Percentiles rank a stretch among this genome's conserved stretches.
phyloP scores from a whole-genome alignment of 2,329 filamentous ascomycete species.

The Colletotrichum tofieldiae region DNA sequence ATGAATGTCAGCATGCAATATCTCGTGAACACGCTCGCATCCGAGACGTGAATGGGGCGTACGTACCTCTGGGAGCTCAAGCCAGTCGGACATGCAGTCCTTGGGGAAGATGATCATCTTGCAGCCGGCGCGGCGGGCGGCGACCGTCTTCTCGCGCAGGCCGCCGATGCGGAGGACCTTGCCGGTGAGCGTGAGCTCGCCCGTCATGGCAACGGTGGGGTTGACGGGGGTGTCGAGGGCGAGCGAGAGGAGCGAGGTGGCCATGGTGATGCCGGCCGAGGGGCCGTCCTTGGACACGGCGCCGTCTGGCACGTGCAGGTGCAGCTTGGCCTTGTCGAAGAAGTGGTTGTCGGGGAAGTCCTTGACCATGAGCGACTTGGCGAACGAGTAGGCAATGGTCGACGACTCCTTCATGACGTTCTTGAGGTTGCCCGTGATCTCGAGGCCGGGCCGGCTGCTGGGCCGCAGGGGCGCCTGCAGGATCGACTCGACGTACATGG shows the following conservation, averaged over 20 bases:
- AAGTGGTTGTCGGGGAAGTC: conserved; percentile 93
- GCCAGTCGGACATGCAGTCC: conserved; percentile 97
- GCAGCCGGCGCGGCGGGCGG: conserved; percentile 91
- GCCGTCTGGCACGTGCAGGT: conserved; percentile 96
- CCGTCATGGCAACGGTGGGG: conserved; percentile 96
- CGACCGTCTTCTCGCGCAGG: conserved; percentile 96
- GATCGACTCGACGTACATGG: conserved; percentile 97
- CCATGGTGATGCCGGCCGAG: conserved; percentile 97
- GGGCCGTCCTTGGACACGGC: conserved; percentile 96
- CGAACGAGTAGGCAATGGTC: conserved; percentile 94
- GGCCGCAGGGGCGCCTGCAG: conserved; percentile 85
- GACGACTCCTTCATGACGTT: conserved; percentile 99
- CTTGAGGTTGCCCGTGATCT: conserved; percentile 96
- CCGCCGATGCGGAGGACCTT: conserved; percentile 97
- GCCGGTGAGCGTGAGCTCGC: conserved; percentile 95
- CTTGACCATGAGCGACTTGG: conserved; percentile 89
- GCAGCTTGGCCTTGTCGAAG: conserved; percentile 95
- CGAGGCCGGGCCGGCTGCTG: conserved; percentile 82
- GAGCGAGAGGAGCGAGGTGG: conserved; percentile 90
- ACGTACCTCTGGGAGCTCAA: conserved; percentile 95
- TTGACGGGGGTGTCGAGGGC: conserved; percentile 84
- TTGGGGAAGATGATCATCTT: conserved; percentile 95
- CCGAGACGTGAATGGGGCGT: background rate
- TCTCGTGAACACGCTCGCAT: background rate
- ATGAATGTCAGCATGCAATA: conserved; percentile 18